phyloP scores from a whole-genome alignment of 2,329 filamentous ascomycete species.

The Knufia petricola region DNA sequence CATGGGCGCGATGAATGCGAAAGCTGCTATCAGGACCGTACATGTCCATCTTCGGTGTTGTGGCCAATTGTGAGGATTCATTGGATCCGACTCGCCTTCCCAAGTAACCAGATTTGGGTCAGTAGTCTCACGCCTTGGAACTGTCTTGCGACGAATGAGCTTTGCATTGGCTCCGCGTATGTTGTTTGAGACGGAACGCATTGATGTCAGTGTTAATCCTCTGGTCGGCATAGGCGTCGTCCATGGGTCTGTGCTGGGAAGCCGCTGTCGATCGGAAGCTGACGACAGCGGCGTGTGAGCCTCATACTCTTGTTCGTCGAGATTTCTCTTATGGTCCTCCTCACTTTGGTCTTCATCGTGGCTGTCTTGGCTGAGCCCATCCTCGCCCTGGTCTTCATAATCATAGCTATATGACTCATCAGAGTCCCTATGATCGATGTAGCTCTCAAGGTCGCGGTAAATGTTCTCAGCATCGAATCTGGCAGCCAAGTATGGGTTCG shows the following conservation, averaged over 20 bases:
- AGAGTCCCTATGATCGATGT: constrained; percentile 1
- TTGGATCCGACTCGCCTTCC: constrained; percentile 36
- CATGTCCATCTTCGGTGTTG: constrained; percentile 41
- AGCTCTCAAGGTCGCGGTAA: constrained; percentile 2
- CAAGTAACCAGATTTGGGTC: constrained; percentile 23
- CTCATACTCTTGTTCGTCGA: constrained; percentile 1
- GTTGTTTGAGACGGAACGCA: neutral
- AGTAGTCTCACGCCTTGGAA: neutral
- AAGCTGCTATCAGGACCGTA: constrained; percentile 40
- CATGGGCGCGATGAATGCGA: constrained; percentile 47
- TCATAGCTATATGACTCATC: neutral
- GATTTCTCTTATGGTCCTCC: neutral
- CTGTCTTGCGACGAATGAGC: neutral
- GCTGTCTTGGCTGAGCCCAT: neutral
- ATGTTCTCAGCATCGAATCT: neutral
- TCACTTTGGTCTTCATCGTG: neutral
- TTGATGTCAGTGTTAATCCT: neutral
- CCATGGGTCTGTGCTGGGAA: neutral
- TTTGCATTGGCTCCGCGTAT: neutral
- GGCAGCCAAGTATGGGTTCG: neutral
- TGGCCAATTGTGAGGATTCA: constrained; percentile 36
- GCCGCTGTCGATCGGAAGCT: neutral
- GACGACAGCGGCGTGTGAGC: neutral
- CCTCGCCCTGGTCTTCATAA: neutral
- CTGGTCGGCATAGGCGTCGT: neutral